Evolutionary conservation across 2,329 filamentous ascomycete genomes (phyloP).

Genomic region (Exophiala sideris): DNA sequence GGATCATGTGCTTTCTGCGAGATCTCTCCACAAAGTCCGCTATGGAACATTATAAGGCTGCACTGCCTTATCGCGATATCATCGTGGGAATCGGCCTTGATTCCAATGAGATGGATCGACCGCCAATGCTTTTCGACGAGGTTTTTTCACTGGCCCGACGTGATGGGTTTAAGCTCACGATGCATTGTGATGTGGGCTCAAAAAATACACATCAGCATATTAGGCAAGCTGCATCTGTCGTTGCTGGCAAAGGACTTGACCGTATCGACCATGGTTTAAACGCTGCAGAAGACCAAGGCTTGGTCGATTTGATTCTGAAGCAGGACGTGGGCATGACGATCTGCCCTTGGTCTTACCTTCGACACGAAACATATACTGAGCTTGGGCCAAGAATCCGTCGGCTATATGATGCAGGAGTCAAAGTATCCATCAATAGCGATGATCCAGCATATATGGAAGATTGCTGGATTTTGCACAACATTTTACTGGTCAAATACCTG

Average conservation of each 20-base stretch:
- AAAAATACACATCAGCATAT: constrained; percentile 47
- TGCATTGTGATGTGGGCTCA: constrained; percentile 51
- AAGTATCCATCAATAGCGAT: constrained; percentile 48
- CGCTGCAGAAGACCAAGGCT: constrained; percentile 34
- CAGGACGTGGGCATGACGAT: constrained; percentile 40
- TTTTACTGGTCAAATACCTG: constrained; percentile 44
- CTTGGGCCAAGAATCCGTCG: constrained; percentile 37
- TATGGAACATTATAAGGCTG: constrained; percentile 38
- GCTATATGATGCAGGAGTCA: constrained; percentile 45
- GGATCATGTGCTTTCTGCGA: constrained; percentile 45
- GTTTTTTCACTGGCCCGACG: constrained; percentile 37
- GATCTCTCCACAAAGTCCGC: constrained; percentile 41
- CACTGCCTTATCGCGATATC: constrained; percentile 33
- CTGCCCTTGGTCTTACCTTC: constrained; percentile 42
- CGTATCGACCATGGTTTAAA: constrained; percentile 46
- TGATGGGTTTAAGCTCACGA: constrained; percentile 46
- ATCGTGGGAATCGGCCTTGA: constrained; percentile 42
- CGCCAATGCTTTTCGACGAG: constrained; percentile 45
- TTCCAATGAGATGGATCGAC: constrained; percentile 46
- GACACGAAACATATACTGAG: constrained; percentile 27
- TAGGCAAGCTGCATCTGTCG: constrained; percentile 36
- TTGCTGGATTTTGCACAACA: constrained; percentile 49
- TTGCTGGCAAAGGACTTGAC: constrained; percentile 18
- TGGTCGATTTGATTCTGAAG: constrained; percentile 35
- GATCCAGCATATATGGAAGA: constrained; percentile 52